Percentiles rank a stretch among this genome's conserved stretches.
phyloP scores from a whole-genome alignment of 1,139 yeast genomes.

The Taphrina communis region DNA sequence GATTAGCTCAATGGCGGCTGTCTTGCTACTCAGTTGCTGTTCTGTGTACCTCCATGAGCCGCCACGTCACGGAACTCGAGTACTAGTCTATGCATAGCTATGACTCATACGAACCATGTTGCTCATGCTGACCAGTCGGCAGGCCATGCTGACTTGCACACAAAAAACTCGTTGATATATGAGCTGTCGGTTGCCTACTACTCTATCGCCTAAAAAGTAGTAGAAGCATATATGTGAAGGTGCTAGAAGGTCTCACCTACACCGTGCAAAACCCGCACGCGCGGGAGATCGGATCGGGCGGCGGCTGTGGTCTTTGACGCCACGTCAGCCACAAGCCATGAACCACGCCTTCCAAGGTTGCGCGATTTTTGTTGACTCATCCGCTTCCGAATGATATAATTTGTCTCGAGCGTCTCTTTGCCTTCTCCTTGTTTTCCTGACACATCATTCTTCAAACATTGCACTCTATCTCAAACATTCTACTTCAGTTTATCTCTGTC shows the following conservation, averaged over 20 bases:
- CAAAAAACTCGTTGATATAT: too few species aligned
- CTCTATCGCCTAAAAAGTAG: too few species aligned
- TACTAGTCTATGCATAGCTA: too few species aligned
- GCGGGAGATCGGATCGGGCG: conserved; percentile 12
- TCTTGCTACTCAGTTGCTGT: background rate
- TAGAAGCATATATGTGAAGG: too few species aligned
- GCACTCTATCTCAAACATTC: background rate
- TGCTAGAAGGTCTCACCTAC: too few species aligned
- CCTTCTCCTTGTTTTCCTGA: background rate
- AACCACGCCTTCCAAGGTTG: conserved; percentile 5
- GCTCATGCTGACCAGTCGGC: too few species aligned
- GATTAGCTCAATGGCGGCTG: too few species aligned
- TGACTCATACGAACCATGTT: too few species aligned
- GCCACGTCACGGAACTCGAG: too few species aligned
- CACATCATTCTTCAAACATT: conserved; percentile 5
- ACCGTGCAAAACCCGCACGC: background rate
- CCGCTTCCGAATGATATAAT: conserved; percentile 21
- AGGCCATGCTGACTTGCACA: too few species aligned
- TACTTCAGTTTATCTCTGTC: too few species aligned
- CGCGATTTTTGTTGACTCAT: conserved; percentile 13
- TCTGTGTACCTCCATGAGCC: background rate
- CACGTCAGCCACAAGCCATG: conserved; percentile 8
- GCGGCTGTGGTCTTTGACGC: background rate
- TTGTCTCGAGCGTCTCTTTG: background rate
- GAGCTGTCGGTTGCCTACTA: too few species aligned